Conservation (phyloP, 2,329 filamentous ascomycete genomes). For the Hysterium pulicare region DNA sequence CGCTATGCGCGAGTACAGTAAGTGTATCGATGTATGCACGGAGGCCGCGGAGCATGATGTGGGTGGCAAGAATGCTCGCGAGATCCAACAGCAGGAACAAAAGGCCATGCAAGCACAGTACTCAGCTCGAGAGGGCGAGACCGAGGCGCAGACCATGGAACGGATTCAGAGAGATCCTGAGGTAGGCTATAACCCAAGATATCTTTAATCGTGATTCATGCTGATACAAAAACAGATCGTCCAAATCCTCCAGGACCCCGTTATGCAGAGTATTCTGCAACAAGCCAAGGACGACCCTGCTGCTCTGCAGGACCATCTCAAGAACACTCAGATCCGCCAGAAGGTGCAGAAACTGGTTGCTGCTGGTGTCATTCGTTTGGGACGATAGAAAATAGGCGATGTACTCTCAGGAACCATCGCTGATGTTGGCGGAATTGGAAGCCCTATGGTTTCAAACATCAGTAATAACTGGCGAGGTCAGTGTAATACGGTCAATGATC, state of each 20-base stretch:
- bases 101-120: constrained; percentile 92
- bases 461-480: no score
- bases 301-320: constrained; percentile 95
- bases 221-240: constrained; percentile 79
- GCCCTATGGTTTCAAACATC: no score
- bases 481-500: no score
- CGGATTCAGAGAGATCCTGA: constrained; percentile 87
- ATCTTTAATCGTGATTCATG: no score
- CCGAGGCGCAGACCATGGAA: constrained; percentile 91
- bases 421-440: no score
- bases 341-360: constrained; percentile 96
- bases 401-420: no score
- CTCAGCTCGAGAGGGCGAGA: constrained; percentile 85
- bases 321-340: constrained; percentile 75
- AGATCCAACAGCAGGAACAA: constrained; percentile 91
- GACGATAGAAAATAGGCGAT: constrained; percentile 42
- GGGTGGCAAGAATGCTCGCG: constrained; percentile 75
- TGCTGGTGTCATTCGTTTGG: constrained; percentile 84
- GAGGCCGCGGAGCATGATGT: constrained; percentile 76
- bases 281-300: constrained; percentile 92
- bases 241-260: constrained; percentile 85
- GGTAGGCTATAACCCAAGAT: no score
- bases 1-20: constrained; percentile 97
- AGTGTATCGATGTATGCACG: constrained; percentile 83
- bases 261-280: constrained; percentile 97